Conservation (phyloP, 2,329 filamentous ascomycete genomes). For the Blastomyces percursus region DNA sequence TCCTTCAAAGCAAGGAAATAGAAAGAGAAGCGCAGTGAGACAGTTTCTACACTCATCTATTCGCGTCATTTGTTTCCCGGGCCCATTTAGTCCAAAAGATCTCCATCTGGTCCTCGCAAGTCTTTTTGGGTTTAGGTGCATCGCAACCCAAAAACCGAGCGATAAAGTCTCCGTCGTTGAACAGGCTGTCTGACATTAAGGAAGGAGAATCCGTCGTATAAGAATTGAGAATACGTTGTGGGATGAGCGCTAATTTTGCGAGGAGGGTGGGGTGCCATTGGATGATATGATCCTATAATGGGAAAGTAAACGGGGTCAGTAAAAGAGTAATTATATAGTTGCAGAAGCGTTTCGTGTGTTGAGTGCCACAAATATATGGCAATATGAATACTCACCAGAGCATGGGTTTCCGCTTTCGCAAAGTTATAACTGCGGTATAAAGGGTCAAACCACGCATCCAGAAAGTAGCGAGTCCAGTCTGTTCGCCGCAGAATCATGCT, state of each 20-base stretch:
- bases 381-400: conserved; percentile 51
- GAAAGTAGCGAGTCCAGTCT: conserved; percentile 83
- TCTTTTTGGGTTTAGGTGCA: conserved; percentile 37
- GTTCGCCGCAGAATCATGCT: conserved; percentile 74
- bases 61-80: conserved; percentile 20
- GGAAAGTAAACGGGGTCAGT: not conserved
- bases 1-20: not conserved
- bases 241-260: conserved; percentile 78
- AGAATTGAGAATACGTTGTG: conserved; percentile 70
- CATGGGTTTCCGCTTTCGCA: conserved; percentile 85
- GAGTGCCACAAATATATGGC: not conserved
- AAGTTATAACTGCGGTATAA: conserved; percentile 93
- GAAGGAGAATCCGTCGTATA: conserved; percentile 47
- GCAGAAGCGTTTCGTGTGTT: conserved; percentile 16
- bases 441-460: conserved; percentile 95
- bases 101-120: conserved; percentile 62
- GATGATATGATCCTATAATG: conserved; percentile 62
- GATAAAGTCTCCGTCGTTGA: conserved; percentile 74
- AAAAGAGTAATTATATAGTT: conserved; percentile 13
- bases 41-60: not conserved
- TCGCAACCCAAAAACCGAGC: conserved; percentile 68
- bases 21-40: not conserved
- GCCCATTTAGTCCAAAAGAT: conserved; percentile 39
- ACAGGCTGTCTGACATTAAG: conserved; percentile 46
- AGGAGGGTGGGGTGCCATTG: conserved; percentile 97